Percentiles rank a stretch among this genome's conserved stretches.
Conservation (phyloP, 2,329 filamentous ascomycete genomes). For the Trichoderma atrobrunneum region DNA sequence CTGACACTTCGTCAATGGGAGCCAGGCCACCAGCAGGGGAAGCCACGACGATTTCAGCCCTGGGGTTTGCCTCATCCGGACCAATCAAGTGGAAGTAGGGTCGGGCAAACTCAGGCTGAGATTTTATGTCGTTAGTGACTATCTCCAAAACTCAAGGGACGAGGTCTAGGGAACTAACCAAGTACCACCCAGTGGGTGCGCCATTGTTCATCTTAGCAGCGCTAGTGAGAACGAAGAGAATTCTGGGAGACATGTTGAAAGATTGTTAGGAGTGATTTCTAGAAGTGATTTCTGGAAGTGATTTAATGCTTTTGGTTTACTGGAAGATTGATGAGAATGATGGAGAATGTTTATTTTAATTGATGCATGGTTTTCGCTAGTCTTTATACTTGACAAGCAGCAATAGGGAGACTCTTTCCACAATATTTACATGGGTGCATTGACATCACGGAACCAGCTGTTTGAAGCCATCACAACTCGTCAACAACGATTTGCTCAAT, state of each 20-base stretch:
- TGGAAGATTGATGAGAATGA: background rate
- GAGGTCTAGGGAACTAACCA: conserved; percentile 49
- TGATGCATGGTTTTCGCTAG: background rate
- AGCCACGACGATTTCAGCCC: conserved; percentile 54
- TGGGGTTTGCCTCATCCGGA: conserved; percentile 49
- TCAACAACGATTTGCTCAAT: background rate
- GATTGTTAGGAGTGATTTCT: background rate
- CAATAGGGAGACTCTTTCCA: background rate
- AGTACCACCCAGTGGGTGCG: conserved; percentile 66
- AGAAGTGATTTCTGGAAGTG: background rate
- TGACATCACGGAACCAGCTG: background rate
- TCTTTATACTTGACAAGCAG: background rate
- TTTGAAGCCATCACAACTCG: background rate
- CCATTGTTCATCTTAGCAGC: conserved; percentile 44
- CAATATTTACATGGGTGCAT: background rate
- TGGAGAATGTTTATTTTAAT: background rate
- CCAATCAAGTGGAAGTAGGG: conserved; percentile 17
- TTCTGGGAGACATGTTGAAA: conserved; percentile 50
- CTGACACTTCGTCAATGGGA: conserved; percentile 58
- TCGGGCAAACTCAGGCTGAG: background rate
- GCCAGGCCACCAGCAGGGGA: conserved; percentile 61
- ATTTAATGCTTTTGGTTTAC: background rate
- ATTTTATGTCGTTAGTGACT: background rate
- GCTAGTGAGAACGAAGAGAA: conserved; percentile 70
- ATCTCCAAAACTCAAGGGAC: background rate